Evolutionary conservation across 495 filamentous ascomycete genomes (phyloP), one percentile per base, ranked within the genome.

Genomic region (Podospora pseudopauciseta): DNA sequence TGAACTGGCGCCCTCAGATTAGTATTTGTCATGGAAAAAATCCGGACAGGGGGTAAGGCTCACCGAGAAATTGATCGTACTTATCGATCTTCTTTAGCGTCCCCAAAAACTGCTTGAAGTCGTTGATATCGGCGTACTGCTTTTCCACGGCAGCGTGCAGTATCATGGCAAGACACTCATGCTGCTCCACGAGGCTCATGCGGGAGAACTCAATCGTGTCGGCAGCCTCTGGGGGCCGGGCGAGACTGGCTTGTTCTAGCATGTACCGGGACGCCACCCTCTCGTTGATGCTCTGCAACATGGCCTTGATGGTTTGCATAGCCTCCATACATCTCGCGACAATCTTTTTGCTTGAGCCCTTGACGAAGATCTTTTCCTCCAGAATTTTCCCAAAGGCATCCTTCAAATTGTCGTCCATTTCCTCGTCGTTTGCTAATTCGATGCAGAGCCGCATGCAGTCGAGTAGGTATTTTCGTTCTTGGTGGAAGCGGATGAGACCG

Each of bases 401-500:
- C 70, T 78, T 76, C 27, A 81, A 55, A 18, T 77, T 73, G 65
- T 77, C 73, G 60, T 81, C 74, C 63, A 78, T 62, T 0, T 80
- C 71, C 13, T 83, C 81, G 67, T 92, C 87, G 19, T 85, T 82
- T 66, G 88, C 85, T 61, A 88, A 82, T 76, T 89, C 85, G 65
- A 93, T 80, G 28, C 91, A 83, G 23, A 97, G 81, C 65, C 93
- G 89, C 70, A 98, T 79, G 72, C 91, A 94, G 74, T 95, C 90
- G 27, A 98, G 85, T 9, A 96, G 73, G 74, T 88, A 91, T 66
- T 87, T 87, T 67, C 94, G 87, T 67, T 88, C 85, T 69, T 91
- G 84, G 73, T 99, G 95, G 78, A 95, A 98, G 65, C 86, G 85
- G 73, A 98, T 88, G 65, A 97, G 83, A 68, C 91, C 91, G 64